Conservation (phyloP, 176 grass and related monocot species). For the Ananas comosus region DNA sequence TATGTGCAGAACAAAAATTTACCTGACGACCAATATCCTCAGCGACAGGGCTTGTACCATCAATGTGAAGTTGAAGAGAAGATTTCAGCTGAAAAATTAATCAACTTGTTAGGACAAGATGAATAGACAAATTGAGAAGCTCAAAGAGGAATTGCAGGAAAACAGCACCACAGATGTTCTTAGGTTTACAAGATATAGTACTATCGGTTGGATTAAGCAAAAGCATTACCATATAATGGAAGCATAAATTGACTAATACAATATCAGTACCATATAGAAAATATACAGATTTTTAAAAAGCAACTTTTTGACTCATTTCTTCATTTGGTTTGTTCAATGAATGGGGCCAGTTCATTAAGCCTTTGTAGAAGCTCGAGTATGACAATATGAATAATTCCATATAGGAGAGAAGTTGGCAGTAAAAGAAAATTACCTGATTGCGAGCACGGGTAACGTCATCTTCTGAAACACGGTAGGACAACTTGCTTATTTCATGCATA, state of each 20-base stretch:
- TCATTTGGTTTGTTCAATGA: not conserved
- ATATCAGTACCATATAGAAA: not conserved
- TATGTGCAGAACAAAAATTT: not conserved
- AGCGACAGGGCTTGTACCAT: constrained; percentile 77
- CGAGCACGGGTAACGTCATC: constrained; percentile 95
- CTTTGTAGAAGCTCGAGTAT: not conserved
- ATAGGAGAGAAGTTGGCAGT: not conserved
- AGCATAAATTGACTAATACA: not conserved
- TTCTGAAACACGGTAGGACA: constrained; percentile 86
- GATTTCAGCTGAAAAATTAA: constrained; percentile 81
- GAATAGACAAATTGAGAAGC: constrained; percentile 21
- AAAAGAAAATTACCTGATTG: constrained; percentile 64
- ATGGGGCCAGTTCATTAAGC: not conserved
- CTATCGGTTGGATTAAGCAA: not conserved
- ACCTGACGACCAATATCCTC: constrained; percentile 99
- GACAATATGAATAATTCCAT: not conserved
- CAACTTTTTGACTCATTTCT: not conserved
- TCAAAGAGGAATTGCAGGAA: not conserved
- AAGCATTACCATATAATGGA: not conserved
- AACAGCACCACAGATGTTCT: not conserved
- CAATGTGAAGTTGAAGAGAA: constrained; percentile 90
- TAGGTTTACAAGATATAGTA: not conserved
- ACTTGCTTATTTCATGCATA: constrained; percentile 89
- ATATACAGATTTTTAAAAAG: not conserved
- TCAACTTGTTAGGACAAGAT: constrained; percentile 1